phyloP scores from a whole-genome alignment of 163 green algal species.

The Coccomyxa subellipsoidea region DNA sequence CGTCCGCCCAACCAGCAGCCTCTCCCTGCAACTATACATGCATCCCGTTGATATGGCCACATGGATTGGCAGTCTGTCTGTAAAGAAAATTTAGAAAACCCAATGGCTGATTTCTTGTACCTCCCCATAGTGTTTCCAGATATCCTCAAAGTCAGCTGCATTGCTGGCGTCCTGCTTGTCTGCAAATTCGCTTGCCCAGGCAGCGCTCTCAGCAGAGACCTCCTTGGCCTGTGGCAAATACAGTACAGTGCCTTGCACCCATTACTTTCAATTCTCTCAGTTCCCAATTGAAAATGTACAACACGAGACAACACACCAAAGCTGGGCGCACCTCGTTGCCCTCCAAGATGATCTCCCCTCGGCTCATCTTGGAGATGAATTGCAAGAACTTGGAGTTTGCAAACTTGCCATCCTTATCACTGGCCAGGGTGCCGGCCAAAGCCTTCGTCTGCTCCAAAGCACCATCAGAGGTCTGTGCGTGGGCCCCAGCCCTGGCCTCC shows the following conservation, averaged over 20 bases:
- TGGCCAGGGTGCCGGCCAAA: conserved; percentile 68
- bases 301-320: no score
- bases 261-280: no score
- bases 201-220: conserved; percentile 23
- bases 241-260: not conserved
- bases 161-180: not conserved
- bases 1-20: conserved; percentile 42
- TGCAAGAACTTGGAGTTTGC: conserved; percentile 91
- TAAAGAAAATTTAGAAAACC: no score
- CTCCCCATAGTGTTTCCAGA: conserved; percentile 18
- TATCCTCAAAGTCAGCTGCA: conserved; percentile 7
- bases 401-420: conserved; percentile 79
- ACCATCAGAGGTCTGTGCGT: conserved; percentile 19
- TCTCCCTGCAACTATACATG: not conserved
- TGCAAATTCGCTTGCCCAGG: conserved; percentile 60
- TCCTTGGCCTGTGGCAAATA: conserved; percentile 41
- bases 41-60: no score
- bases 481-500: not conserved
- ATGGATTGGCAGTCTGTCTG: no score
- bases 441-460: conserved; percentile 51
- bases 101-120: not conserved
- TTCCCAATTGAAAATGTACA: no score
- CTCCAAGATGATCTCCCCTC: conserved; percentile 90
- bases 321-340: conserved; percentile 72
- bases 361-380: conserved; percentile 97